phyloP scores from a whole-genome alignment of 176 grass and related monocot genomes.

The Carex kokanica region DNA sequence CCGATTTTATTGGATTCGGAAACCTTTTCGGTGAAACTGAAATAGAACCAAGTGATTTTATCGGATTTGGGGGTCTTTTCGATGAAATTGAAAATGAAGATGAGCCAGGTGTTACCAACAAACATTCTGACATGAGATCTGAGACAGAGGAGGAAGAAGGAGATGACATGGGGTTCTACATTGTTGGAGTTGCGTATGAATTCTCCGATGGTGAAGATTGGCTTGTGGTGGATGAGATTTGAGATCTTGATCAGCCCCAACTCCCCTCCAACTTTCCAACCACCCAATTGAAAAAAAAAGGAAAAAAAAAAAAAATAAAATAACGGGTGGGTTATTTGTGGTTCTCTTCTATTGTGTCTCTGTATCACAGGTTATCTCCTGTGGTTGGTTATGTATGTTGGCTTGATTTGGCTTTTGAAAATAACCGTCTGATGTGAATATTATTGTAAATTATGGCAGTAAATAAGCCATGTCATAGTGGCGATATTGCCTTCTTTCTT shows the following conservation, averaged over 20 bases:
- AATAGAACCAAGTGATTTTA: not conserved
- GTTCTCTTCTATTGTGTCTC: constrained; percentile 7
- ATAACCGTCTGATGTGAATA: constrained; percentile 21
- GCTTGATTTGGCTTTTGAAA: constrained; percentile 24
- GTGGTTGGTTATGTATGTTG: constrained; percentile 22
- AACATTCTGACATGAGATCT: not conserved
- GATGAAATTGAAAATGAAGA: constrained; percentile 9
- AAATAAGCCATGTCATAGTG: constrained; percentile 22
- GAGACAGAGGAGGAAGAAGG: constrained; percentile 28
- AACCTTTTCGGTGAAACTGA: constrained; percentile 40
- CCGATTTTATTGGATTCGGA: constrained; percentile 16
- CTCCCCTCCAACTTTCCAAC: not conserved
- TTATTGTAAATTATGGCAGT: constrained; percentile 29
- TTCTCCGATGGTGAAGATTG: constrained; percentile 82
- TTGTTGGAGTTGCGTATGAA: constrained; percentile 60
- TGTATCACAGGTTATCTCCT: constrained; percentile 10
- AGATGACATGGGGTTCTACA: constrained; percentile 63
- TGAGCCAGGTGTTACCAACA: not conserved
- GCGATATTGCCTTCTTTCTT: constrained; percentile 9
- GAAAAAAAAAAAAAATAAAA: constrained; percentile 14
- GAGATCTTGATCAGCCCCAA: constrained; percentile 25
- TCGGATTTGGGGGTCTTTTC: not conserved
- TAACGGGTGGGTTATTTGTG: constrained; percentile 23
- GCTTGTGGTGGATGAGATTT: constrained; percentile 85
- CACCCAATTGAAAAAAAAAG: constrained; percentile 7